Evolutionary conservation across 352 stramenopile genomes (phyloP).

Genomic region (Phytophthora foliorum): DNA sequence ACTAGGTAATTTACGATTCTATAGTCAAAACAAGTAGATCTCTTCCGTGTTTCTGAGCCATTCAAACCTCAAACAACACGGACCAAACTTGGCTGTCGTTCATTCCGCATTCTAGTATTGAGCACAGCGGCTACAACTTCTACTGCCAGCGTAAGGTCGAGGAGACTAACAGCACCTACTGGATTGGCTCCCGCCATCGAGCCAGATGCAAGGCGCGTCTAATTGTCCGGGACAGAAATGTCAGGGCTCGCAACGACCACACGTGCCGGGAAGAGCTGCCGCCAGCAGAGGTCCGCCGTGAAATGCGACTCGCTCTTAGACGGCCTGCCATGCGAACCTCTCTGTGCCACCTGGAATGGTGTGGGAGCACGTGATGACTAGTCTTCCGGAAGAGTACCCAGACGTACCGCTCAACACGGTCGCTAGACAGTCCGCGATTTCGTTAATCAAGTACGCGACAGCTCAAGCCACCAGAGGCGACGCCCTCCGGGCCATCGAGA

Average conservation of each 20-base stretch:
- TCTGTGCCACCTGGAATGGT: constrained; percentile 3
- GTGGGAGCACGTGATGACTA: constrained; percentile 5
- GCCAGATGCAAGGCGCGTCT: constrained; percentile 5
- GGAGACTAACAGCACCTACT: constrained; percentile 6
- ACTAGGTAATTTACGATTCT: not conserved
- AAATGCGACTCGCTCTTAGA: not conserved
- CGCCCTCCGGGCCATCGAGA: constrained; percentile 2
- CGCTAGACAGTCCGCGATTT: not conserved
- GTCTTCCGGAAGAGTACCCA: not conserved
- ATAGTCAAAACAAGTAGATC: not conserved
- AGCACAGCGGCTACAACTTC: constrained; percentile 16
- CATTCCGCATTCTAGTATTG: constrained; percentile 6
- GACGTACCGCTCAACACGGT: not conserved
- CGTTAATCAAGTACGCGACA: constrained; percentile 15
- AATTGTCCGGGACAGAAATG: constrained; percentile 7
- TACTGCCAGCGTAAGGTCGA: constrained; percentile 12
- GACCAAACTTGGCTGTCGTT: not conserved
- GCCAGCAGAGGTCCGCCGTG: not conserved
- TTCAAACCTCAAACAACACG: not conserved
- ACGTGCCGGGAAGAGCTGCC: not conserved
- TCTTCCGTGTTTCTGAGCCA: not conserved
- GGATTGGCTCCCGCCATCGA: not conserved
- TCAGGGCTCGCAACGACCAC: constrained; percentile 8
- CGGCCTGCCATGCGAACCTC: not conserved
- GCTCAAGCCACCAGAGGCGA: constrained; percentile 7